A percentile compares a stretch with the other conserved stretches of the same genome.
phyloP scores from a whole-genome alignment of 2,329 filamentous ascomycete species.

The Talaromyces sp. region DNA sequence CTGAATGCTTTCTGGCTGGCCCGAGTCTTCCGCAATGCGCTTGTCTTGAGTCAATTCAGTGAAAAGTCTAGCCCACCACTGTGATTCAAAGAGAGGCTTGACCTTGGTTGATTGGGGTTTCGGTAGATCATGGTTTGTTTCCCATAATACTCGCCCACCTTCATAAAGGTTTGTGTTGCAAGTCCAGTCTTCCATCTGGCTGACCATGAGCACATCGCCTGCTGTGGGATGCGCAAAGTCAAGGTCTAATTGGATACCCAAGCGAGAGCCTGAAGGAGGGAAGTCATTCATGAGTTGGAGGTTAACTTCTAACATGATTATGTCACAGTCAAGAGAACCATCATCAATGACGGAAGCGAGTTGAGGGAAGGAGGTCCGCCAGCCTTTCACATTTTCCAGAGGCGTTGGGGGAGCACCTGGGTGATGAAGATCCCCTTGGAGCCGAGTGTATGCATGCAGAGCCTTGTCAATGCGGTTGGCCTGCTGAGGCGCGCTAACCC shows the following conservation, averaged over 20 bases:
- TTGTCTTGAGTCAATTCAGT: slow-evolving; percentile 45
- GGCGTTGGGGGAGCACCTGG: slow-evolving; percentile 38
- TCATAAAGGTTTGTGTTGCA: slow-evolving; percentile 49
- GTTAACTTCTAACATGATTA: slow-evolving; percentile 48
- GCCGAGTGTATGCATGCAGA: slow-evolving; percentile 48
- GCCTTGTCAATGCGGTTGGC: slow-evolving; percentile 41
- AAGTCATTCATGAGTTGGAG: slow-evolving; percentile 49
- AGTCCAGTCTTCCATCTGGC: slow-evolving; percentile 46
- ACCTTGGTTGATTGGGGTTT: slow-evolving; percentile 43
- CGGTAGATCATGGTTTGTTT: slow-evolving; percentile 37
- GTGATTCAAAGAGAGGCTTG: slow-evolving; percentile 47
- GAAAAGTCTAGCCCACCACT: slow-evolving; percentile 50
- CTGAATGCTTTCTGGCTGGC: slow-evolving; percentile 32
- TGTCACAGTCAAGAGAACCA: slow-evolving; percentile 42
- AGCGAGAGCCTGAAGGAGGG: slow-evolving; percentile 43
- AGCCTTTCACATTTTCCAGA: slow-evolving; percentile 44
- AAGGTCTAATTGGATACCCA: slow-evolving; percentile 48
- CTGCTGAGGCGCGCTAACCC: slow-evolving; percentile 44
- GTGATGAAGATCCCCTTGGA: slow-evolving; percentile 43
- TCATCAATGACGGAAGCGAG: slow-evolving; percentile 41
- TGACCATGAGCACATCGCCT: slow-evolving; percentile 35
- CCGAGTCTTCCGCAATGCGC: slow-evolving; percentile 41
- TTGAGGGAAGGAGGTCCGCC: slow-evolving; percentile 46
- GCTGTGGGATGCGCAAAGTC: slow-evolving; percentile 42
- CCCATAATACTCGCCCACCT: slow-evolving; percentile 34